phyloP scores from a whole-genome alignment of 2,329 filamentous ascomycete species.

The Onygenales sp. region DNA sequence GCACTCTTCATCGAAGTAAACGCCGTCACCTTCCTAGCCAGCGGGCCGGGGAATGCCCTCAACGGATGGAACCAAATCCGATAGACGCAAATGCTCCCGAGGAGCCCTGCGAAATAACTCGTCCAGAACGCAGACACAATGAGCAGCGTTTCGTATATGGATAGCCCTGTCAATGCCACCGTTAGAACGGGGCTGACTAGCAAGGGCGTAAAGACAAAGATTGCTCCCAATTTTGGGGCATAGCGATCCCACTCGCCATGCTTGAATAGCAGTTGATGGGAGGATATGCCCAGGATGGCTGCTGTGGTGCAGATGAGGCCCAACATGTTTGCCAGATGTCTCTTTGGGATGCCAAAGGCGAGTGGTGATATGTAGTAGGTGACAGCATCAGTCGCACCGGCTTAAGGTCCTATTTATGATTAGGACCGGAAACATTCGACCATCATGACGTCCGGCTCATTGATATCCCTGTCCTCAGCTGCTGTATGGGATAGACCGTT shows the following conservation, averaged over 20 bases:
- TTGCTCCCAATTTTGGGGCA: not conserved
- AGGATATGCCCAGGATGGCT: not conserved
- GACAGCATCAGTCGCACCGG: too few species aligned
- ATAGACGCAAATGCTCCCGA: constrained; percentile 17
- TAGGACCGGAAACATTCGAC: too few species aligned
- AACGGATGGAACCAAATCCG: constrained; percentile 18
- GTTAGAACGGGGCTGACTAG: not conserved
- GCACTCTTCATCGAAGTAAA: constrained; percentile 12
- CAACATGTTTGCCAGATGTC: not conserved
- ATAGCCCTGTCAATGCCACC: not conserved
- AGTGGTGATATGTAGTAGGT: too few species aligned
- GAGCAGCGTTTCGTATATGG: not conserved
- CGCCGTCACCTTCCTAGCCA: constrained; percentile 12
- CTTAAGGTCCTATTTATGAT: too few species aligned
- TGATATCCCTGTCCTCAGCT: too few species aligned
- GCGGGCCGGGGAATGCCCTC: constrained; percentile 16
- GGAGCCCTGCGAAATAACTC: not conserved
- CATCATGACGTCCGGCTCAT: too few species aligned
- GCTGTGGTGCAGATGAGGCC: not conserved
- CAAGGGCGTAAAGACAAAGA: not conserved
- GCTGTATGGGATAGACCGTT: too few species aligned
- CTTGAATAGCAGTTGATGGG: not conserved
- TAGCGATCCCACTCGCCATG: constrained; percentile 1
- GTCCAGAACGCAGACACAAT: not conserved
- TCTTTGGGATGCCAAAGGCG: too few species aligned